Conservation (phyloP, 2,329 filamentous ascomycete species). For the Leptosphaerulina australis region DNA sequence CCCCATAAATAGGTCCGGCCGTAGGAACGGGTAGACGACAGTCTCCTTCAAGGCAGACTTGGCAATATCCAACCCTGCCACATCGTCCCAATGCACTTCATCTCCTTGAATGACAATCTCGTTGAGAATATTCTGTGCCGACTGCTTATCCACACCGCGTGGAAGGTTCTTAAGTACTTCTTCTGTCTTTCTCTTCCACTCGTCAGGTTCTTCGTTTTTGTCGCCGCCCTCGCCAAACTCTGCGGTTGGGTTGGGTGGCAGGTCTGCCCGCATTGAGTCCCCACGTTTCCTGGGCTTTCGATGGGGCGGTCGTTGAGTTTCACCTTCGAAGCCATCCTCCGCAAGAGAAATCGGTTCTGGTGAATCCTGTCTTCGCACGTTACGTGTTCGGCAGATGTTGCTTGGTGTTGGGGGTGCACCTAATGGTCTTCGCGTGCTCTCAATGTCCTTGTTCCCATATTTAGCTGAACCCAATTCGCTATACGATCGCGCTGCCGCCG, state of each 20-base stretch:
- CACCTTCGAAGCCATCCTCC: conserved; percentile 28
- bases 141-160: conserved; percentile 77
- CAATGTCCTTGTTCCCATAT: conserved; percentile 12
- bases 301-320: conserved; percentile 29
- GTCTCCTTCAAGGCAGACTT: conserved; percentile 93
- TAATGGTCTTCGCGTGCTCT: conserved; percentile 11
- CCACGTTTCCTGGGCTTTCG: conserved; percentile 38
- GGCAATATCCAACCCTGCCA: conserved; percentile 86
- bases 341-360: conserved; percentile 30
- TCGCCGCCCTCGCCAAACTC: conserved; percentile 32
- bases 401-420: conserved; percentile 9
- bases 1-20: conserved; percentile 94
- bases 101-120: conserved; percentile 95
- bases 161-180: conserved; percentile 76
- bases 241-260: conserved; percentile 41
- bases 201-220: conserved; percentile 39
- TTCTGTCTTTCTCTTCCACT: conserved; percentile 44
- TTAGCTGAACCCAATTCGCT: conserved; percentile 31
- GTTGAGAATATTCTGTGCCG: conserved; percentile 91
- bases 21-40: conserved; percentile 94
- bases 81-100: conserved; percentile 91
- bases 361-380: conserved; percentile 24
- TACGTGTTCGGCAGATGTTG: conserved; percentile 27
- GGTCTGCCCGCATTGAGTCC: conserved; percentile 40
- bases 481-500: conserved; percentile 43